These are phyloP conservation scores for Macadamia tetraphylla DNA, from an alignment of 164 flowering plant genomes.

Conservation along the genomic window DNA sequence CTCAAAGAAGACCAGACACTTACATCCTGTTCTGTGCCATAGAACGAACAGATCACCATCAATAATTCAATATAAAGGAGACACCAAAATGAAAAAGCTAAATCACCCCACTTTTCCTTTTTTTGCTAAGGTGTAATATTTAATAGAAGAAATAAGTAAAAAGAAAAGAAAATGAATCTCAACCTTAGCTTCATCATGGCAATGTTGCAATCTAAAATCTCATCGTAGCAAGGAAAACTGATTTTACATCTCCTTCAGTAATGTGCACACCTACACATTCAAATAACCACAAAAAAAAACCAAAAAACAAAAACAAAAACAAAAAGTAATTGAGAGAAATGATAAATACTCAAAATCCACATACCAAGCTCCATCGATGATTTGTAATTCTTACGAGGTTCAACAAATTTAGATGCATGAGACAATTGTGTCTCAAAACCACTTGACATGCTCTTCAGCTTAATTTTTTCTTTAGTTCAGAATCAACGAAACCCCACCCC, in stretches of 20 bases:
- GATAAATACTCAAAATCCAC: conserved; percentile 39
- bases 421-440: conserved; percentile 1
- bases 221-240: conserved; percentile 83
- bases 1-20: conserved; percentile 13
- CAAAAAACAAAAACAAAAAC: neutral
- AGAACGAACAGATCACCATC: conserved; percentile 84
- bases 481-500: no score
- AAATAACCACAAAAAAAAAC: neutral
- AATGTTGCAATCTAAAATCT: conserved; percentile 81
- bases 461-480: no score
- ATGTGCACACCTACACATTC: conserved; percentile 59
- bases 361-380: conserved; percentile 21
- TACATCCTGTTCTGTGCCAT: conserved; percentile 83
- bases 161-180: neutral
- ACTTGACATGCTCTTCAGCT: no score
- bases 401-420: neutral
- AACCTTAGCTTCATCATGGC: conserved; percentile 91
- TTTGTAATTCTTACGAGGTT: conserved; percentile 2
- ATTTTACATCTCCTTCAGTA: conserved; percentile 81
- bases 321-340: neutral
- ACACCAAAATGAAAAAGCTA: neutral
- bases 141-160: no score
- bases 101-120: neutral
- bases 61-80: neutral
- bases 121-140: neutral